Conservation (phyloP, 2,329 filamentous ascomycete species). For the Alternaria sp. region DNA sequence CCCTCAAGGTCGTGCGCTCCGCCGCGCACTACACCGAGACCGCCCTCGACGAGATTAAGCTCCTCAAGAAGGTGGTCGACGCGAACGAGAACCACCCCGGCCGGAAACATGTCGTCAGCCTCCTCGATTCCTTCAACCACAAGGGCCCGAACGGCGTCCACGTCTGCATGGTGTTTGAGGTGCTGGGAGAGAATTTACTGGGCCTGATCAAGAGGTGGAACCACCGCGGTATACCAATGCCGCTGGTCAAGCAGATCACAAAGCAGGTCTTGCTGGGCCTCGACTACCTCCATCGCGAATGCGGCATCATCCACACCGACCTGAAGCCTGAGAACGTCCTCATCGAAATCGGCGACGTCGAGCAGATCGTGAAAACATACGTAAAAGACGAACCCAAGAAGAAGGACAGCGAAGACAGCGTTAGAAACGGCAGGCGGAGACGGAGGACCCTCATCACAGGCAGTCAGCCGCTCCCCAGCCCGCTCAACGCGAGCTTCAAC, state of each 20-base stretch:
- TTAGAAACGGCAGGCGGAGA: conserved; percentile 87
- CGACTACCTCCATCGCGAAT: conserved; percentile 96
- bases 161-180: conserved; percentile 99
- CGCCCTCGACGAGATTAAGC: conserved; percentile 97
- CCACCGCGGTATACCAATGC: conserved; percentile 94
- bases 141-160: conserved; percentile 95
- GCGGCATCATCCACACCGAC: conserved; percentile 98
- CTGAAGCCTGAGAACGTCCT: conserved; percentile 97
- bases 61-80: conserved; percentile 94
- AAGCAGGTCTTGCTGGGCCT: conserved; percentile 96
- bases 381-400: conserved; percentile 77
- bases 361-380: conserved; percentile 96
- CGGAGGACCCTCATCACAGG: conserved; percentile 94
- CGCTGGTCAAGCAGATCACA: conserved; percentile 96
- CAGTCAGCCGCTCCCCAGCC: conserved; percentile 93
- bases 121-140: conserved; percentile 96
- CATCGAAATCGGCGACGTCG: conserved; percentile 98
- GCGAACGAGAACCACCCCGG: conserved; percentile 95
- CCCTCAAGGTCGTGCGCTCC: conserved; percentile 95
- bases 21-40: conserved; percentile 99
- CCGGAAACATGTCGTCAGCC: conserved; percentile 91
- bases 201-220: conserved; percentile 99
- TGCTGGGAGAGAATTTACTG: conserved; percentile 91
- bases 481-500: conserved; percentile 89
- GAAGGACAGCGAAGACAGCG: conserved; percentile 82